Percentiles rank a stretch among this genome's conserved stretches.
Evolutionary conservation across 768 basidiomycete species (phyloP).

Genomic region (Psilocybe cubensis): DNA sequence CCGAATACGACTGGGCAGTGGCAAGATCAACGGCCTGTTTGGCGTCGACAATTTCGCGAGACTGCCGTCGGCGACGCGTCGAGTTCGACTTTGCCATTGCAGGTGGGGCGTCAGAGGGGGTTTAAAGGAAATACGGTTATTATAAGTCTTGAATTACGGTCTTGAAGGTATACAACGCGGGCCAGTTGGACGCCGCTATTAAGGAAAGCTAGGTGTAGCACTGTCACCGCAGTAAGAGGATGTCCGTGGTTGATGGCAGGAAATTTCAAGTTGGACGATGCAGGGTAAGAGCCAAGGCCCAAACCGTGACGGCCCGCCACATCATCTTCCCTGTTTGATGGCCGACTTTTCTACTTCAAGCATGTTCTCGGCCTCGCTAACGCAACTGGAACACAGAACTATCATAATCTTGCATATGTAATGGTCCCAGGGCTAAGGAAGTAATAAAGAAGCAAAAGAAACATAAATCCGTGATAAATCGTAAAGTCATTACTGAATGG

Average conservation of each 20-base stretch:
- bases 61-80: slow-evolving; percentile 49
- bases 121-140: neutral
- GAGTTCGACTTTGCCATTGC: slow-evolving; percentile 36
- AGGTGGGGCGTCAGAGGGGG: neutral
- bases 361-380: neutral
- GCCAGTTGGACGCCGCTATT: neutral
- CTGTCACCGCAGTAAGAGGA: neutral
- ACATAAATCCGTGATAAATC: neutral
- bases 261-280: slow-evolving; percentile 1
- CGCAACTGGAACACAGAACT: neutral
- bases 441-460: neutral
- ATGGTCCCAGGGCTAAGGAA: neutral
- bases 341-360: neutral
- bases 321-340: slow-evolving; percentile 7
- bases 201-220: neutral
- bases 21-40: slow-evolving; percentile 88
- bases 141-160: neutral
- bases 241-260: slow-evolving; percentile 10
- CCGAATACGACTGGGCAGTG: slow-evolving; percentile 83
- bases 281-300: slow-evolving; percentile 2
- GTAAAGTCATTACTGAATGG: neutral
- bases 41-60: slow-evolving; percentile 78
- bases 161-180: neutral
- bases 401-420: neutral
- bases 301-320: slow-evolving; percentile 8